Evolutionary conservation across 257 asterid species (phyloP).

Genomic region (Solanum medicagineum): DNA sequence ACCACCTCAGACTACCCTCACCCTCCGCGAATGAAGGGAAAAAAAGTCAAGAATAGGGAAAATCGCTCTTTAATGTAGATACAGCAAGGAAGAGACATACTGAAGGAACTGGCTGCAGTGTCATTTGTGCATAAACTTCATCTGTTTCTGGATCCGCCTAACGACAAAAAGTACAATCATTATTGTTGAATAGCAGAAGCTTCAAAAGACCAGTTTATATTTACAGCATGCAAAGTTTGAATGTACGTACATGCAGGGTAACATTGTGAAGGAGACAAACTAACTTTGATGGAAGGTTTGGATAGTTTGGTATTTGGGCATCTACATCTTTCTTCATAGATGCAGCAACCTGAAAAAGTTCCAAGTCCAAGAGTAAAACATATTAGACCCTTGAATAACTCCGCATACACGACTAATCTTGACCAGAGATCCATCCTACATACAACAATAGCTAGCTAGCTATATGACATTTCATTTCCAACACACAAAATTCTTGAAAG

Average conservation of each 20-base stretch:
- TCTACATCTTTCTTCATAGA: slow-evolving; percentile 95
- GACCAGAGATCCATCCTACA: background rate
- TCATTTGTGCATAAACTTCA: slow-evolving; percentile 98
- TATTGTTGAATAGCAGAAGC: background rate
- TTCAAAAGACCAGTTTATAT: background rate
- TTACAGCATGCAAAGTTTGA: background rate
- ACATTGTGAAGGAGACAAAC: slow-evolving; percentile 86
- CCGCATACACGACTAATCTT: background rate
- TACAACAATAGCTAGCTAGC: background rate
- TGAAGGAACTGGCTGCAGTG: slow-evolving; percentile 73
- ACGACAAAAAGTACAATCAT: background rate
- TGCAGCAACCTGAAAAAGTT: slow-evolving; percentile 66
- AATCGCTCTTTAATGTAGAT: background rate
- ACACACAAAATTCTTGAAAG: background rate
- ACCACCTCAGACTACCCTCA: background rate
- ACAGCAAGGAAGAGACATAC: background rate
- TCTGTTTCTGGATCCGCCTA: slow-evolving; percentile 97
- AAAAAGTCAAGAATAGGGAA: background rate
- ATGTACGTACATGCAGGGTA: slow-evolving; percentile 70
- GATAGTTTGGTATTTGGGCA: slow-evolving; percentile 68
- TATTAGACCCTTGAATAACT: background rate
- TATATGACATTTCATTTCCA: background rate
- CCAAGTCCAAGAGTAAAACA: background rate
- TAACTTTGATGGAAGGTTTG: slow-evolving; percentile 88
- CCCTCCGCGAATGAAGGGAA: background rate